phyloP scores from a whole-genome alignment of 2,329 filamentous ascomycete species.

The Neodidymelliopsis sp. region DNA sequence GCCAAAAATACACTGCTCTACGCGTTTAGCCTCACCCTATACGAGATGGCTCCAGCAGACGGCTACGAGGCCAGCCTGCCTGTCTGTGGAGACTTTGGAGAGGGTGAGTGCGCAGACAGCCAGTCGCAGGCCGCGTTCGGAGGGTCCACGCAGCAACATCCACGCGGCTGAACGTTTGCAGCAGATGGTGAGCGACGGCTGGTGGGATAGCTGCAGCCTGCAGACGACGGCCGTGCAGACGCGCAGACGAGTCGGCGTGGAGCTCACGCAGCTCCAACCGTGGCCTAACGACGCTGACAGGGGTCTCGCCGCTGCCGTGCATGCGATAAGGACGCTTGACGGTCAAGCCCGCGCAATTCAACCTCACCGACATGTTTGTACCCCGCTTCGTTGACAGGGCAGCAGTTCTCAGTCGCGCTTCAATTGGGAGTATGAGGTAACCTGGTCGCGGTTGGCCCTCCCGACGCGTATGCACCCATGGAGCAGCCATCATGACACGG shows the following conservation, averaged over 20 bases:
- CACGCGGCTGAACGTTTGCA: slow-evolving; percentile 44
- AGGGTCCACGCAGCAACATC: slow-evolving; percentile 20
- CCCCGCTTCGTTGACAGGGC: slow-evolving; percentile 28
- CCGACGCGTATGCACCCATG: slow-evolving; percentile 18
- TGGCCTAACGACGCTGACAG: slow-evolving; percentile 20
- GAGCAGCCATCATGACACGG: slow-evolving; percentile 15
- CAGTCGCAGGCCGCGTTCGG: slow-evolving; percentile 23
- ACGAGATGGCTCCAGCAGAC: slow-evolving; percentile 31
- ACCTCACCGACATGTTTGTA: slow-evolving; percentile 38
- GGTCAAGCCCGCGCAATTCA: slow-evolving; percentile 21
- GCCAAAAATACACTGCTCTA: slow-evolving; percentile 25
- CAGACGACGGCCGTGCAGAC: too few relatives aligned
- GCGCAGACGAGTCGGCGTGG: slow-evolving; percentile 7
- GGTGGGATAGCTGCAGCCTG: slow-evolving; percentile 30
- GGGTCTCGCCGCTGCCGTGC: slow-evolving; percentile 26
- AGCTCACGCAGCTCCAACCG: slow-evolving; percentile 16
- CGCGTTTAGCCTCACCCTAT: slow-evolving; percentile 30
- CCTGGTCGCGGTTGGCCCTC: slow-evolving; percentile 13
- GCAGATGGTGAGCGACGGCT: slow-evolving; percentile 27
- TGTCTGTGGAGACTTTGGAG: too few relatives aligned
- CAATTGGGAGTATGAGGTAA: slow-evolving; percentile 9
- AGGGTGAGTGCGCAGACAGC: slow-evolving; percentile 5
- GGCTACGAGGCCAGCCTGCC: slow-evolving; percentile 22
- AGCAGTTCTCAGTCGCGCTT: slow-evolving; percentile 6
- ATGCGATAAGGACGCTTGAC: slow-evolving; percentile 35